These are phyloP conservation scores for Podospora sp. DNA, from an alignment of 495 filamentous ascomycete genomes.

Conservation along the genomic window DNA sequence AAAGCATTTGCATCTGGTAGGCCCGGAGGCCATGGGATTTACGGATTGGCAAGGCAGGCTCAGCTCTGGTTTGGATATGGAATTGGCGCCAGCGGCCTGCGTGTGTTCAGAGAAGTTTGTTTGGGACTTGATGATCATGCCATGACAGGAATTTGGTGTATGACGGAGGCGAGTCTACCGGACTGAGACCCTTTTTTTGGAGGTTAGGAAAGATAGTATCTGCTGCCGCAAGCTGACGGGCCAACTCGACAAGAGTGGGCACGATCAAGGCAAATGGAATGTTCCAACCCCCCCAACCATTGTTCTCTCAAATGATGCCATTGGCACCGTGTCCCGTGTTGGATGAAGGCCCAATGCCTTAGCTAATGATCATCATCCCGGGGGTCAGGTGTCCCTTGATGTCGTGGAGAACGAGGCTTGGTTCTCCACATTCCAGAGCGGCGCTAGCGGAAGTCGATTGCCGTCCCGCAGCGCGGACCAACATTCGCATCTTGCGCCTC, in stretches of 20 bases:
- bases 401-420: background rate
- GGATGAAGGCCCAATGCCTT: slow-evolving; percentile 16
- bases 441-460: slow-evolving; percentile 20
- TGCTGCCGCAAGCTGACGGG: slow-evolving; percentile 7
- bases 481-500: slow-evolving; percentile 3
- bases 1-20: slow-evolving; percentile 37
- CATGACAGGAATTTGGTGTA: slow-evolving; percentile 25
- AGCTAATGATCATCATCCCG: slow-evolving; percentile 4
- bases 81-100: slow-evolving; percentile 19
- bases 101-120: slow-evolving; percentile 15
- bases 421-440: slow-evolving; percentile 28
- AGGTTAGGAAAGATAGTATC: slow-evolving; percentile 4
- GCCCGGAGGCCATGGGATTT: slow-evolving; percentile 19
- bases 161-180: slow-evolving; percentile 16
- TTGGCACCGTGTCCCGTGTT: slow-evolving; percentile 3
- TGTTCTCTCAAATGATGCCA: background rate
- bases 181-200: slow-evolving; percentile 19
- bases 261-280: slow-evolving; percentile 21
- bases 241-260: slow-evolving; percentile 2
- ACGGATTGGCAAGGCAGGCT: slow-evolving; percentile 22
- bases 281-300: slow-evolving; percentile 21
- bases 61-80: slow-evolving; percentile 28
- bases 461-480: slow-evolving; percentile 14
- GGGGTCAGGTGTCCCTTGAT: slow-evolving; percentile 12
- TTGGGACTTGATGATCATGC: slow-evolving; percentile 26